Base-by-base conservation (phyloP, 345 rosid genomes). In the Litchi chinensis region DNA sequence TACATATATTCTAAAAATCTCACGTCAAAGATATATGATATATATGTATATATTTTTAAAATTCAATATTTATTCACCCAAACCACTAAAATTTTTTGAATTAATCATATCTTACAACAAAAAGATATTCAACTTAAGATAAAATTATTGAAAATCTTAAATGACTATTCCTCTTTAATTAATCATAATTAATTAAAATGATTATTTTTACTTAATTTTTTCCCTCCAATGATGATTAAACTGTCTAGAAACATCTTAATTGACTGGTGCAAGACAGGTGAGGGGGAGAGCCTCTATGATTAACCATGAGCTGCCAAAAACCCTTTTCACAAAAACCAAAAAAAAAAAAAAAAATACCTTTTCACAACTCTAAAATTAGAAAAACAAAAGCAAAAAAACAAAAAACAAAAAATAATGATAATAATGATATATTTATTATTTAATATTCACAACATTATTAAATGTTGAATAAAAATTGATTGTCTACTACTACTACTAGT, bases 261-360 rank as follows among this genome's bases (percentile, higher is more conserved):
- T 63, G 57, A 59, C 11, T 68, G 21, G 73, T 54, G 40, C 41
- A 40, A 26, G 52, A 71, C 67, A 76, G 79, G 28, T 57, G 26
- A 50, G 40, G 37, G 37, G 4, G 37, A 32, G 81, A 65, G 21
- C 64, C 40, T 52, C 57, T 63, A 32, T 2, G 2, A 32, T 32
- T 32, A 32, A 1, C 37, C 52, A 71, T 62, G 63, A 60, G 63
- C 76, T 62, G 80, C 80, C 76, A 64, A 5, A 64, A 5, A 57
- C 79, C 43, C 37, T 32, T 32, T 26, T 26, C 28, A 26, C 28
- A 26, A 26, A 26, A 26, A 26, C 28, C 28, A 0, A 26, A 26
- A 44, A 44, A 44, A 44, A 6, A 44, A 44, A 44, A 44, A 44
- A 44, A 44, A 10, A 44, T 0, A 44, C 50, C 39, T 13, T 76